Conservation (phyloP, 768 basidiomycete genomes). For the Boletus coccyginus region DNA sequence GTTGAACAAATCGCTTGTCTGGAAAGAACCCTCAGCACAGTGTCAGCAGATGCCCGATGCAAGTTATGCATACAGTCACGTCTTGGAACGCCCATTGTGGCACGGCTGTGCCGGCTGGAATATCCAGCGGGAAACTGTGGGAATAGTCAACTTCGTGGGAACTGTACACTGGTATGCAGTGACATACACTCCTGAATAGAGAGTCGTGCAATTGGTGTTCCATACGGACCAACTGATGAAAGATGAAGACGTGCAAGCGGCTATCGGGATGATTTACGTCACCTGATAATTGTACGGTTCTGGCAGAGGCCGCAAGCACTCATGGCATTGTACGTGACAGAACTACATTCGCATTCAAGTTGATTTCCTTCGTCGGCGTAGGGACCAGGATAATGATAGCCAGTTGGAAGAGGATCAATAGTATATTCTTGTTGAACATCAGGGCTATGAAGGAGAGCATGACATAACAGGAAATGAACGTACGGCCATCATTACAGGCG, state of each 20-base stretch:
- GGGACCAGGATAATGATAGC: slow-evolving; percentile 34
- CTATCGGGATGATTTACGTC: slow-evolving; percentile 1
- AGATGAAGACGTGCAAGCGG: not conserved
- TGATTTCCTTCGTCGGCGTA: slow-evolving; percentile 22
- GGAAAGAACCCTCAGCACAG: slow-evolving; percentile 3
- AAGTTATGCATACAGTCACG: slow-evolving; percentile 39
- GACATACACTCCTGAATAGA: slow-evolving; percentile 31
- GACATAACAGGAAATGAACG: slow-evolving; percentile 17
- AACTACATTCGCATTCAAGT: slow-evolving; percentile 53
- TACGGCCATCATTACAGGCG: slow-evolving; percentile 42
- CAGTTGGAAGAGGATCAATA: slow-evolving; percentile 38
- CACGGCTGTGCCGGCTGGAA: slow-evolving; percentile 49
- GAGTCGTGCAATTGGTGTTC: slow-evolving; percentile 44
- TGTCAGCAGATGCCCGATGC: not conserved
- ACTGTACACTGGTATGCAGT: not conserved
- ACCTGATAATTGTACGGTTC: slow-evolving; percentile 38
- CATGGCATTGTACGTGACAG: slow-evolving; percentile 53
- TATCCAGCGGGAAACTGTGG: slow-evolving; percentile 41
- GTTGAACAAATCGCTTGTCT: slow-evolving; percentile 42
- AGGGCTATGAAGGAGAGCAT: slow-evolving; percentile 5
- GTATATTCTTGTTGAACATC: slow-evolving; percentile 31
- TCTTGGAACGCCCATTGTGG: slow-evolving; percentile 65
- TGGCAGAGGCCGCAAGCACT: slow-evolving; percentile 61
- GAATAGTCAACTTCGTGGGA: not conserved
- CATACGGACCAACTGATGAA: slow-evolving; percentile 48